Base-by-base conservation (phyloP, 768 basidiomycete genomes). In the Rhizopogon rudus region DNA sequence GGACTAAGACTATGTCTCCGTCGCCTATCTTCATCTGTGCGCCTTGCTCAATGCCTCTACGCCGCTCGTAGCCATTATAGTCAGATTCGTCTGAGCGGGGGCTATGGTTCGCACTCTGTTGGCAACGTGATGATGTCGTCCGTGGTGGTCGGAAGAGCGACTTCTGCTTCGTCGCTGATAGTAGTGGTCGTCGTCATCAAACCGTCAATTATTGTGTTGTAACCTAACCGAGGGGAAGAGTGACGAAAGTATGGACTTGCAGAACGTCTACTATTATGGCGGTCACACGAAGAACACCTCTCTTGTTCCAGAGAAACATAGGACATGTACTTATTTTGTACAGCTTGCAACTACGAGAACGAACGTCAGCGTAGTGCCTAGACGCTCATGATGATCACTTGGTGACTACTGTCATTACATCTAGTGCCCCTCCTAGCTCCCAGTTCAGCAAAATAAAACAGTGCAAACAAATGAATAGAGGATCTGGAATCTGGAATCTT, bases 41-140 rank as follows among this genome's bases (percentile, higher is more conserved):
- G 69, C 17, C 52, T 52, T 29, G 57, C 29, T 65, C 62, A 12
- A 61, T 59, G 40, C 64, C 66, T n/a, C 68, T 71, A 51, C 64
- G 58, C 48, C 66, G 60, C 22, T 52, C 58, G 29, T 70, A 66
- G 10, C 56, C 66, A 41, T 71, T 67, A 44, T 80, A 76, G 54
- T 80, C 78, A 0, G 81, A 81, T 55, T 81, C 80, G 55, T 81
- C 78, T 2, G 83, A 81, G 41, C 73, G n/a, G 72, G 0, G 81
- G 72, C 76, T 77, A 80, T 3, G n/a, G 69, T 67, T 28, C 71
- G 71, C 39, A 73, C 67, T 41, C 63, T 65, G 48, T 60, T 55
- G 31, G 56, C 58, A 22, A 13, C 7, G 37, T 50, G 53, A 17
- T 61, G 60, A 28, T 54, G 61, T 12, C 25, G 60, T 33, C 51